These are phyloP conservation scores for Oryza meridionalis DNA, from an alignment of 176 grass and related monocot genomes.

Conservation along the genomic window DNA sequence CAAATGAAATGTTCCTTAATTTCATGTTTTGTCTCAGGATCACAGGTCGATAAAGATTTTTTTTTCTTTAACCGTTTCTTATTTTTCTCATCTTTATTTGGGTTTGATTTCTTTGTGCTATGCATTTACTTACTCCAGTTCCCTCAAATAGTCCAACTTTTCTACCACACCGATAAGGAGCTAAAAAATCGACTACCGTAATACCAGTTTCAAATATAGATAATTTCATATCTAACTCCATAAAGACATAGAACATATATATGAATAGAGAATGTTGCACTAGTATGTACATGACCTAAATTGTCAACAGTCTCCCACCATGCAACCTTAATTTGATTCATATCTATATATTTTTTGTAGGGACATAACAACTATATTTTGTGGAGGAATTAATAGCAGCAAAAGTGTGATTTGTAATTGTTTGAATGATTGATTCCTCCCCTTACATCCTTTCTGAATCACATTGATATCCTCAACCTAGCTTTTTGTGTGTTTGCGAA, in stretches of 20 bases:
- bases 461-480: neutral
- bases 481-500: neutral
- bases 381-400: neutral
- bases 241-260: too few species aligned
- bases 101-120: neutral
- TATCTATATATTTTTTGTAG: neutral
- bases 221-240: too few species aligned
- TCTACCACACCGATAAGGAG: too few species aligned
- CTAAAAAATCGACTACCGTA: too few species aligned
- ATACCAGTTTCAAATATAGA: too few species aligned
- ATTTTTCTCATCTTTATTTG: neutral
- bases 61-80: neutral
- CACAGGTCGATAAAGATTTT: neutral
- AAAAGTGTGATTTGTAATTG: neutral
- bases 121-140: too few species aligned
- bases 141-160: too few species aligned
- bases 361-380: neutral
- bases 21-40: neutral
- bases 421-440: neutral
- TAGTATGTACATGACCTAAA: too few species aligned
- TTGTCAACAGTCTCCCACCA: neutral
- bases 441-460: neutral
- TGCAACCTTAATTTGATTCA: neutral
- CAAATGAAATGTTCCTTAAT: neutral
- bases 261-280: too few species aligned